Conservation (phyloP, 2,329 filamentous ascomycete genomes). For the Pseudogymnoascus sp. region DNA sequence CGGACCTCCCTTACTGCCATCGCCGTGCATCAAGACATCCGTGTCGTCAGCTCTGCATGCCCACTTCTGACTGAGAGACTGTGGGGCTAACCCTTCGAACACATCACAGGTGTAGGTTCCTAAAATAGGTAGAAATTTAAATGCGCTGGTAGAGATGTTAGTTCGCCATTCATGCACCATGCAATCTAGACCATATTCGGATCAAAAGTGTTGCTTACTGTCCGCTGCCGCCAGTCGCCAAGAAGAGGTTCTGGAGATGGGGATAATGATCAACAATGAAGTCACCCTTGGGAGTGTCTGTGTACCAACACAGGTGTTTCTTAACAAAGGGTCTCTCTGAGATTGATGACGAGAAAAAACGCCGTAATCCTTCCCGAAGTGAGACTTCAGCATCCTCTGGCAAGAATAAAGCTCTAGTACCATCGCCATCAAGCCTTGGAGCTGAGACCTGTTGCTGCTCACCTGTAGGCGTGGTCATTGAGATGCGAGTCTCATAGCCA, state of each 20-base stretch:
- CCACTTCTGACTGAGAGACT: not conserved
- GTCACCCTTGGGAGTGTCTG: slow-evolving; percentile 57
- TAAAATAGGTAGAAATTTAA: not conserved
- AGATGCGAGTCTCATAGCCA: slow-evolving; percentile 44
- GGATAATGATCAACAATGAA: slow-evolving; percentile 56
- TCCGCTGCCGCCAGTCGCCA: slow-evolving; percentile 43
- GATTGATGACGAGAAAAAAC: slow-evolving; percentile 24
- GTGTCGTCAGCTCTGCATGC: not conserved
- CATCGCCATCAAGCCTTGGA: not conserved
- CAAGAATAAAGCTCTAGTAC: slow-evolving; percentile 19
- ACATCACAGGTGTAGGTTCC: not conserved
- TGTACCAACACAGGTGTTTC: slow-evolving; percentile 57
- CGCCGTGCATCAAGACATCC: not conserved
- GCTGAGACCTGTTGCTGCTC: not conserved
- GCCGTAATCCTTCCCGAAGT: slow-evolving; percentile 43
- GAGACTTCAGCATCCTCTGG: slow-evolving; percentile 46
- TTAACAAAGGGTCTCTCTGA: slow-evolving; percentile 44
- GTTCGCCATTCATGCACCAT: not conserved
- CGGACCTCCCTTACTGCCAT: not conserved
- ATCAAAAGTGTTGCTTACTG: slow-evolving; percentile 23
- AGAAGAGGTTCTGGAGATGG: slow-evolving; percentile 37
- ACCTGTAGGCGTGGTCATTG: slow-evolving; percentile 19
- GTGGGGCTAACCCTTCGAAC: not conserved
- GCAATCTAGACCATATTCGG: not conserved
- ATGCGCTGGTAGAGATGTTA: not conserved